These are phyloP conservation scores for Aspergillus ibericus DNA, from an alignment of 2,329 filamentous ascomycete genomes.

Conservation along the genomic window DNA sequence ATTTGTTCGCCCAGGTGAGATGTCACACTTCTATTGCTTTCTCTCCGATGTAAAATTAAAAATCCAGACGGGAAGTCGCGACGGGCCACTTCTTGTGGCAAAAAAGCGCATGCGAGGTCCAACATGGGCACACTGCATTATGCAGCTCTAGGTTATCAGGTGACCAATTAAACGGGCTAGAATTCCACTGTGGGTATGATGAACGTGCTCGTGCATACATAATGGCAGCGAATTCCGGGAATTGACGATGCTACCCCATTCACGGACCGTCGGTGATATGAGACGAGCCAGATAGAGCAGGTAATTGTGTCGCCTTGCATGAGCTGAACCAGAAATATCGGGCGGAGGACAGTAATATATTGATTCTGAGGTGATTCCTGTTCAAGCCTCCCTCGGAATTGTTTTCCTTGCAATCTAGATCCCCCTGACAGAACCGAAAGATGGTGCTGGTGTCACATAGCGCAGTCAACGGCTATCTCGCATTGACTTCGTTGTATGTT, in stretches of 20 bases:
- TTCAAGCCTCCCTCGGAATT: not conserved
- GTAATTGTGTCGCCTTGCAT: not conserved
- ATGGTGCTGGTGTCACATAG: not conserved
- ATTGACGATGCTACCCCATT: not conserved
- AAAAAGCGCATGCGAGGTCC: slow-evolving; percentile 1
- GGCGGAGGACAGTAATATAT: not conserved
- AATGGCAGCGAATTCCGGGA: slow-evolving; percentile 10
- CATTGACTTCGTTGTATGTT: not conserved
- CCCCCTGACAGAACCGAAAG: not conserved
- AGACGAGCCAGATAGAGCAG: not conserved
- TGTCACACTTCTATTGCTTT: not conserved
- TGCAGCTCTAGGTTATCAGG: slow-evolving; percentile 6
- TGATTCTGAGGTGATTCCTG: not conserved
- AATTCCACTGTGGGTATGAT: not conserved
- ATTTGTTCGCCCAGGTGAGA: not conserved
- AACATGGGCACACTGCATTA: not conserved
- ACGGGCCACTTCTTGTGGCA: slow-evolving; percentile 6
- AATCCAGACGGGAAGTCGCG: not conserved
- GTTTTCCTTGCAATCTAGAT: not conserved
- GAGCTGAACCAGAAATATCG: not conserved
- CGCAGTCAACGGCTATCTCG: slow-evolving; percentile 10
- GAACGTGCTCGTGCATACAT: slow-evolving; percentile 12
- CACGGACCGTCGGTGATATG: not conserved
- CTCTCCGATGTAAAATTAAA: not conserved
- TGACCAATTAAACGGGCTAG: not conserved